These are phyloP conservation scores for Leishmania martiniquensis DNA, from an alignment of 208 protist species.

Conservation along the genomic window DNA sequence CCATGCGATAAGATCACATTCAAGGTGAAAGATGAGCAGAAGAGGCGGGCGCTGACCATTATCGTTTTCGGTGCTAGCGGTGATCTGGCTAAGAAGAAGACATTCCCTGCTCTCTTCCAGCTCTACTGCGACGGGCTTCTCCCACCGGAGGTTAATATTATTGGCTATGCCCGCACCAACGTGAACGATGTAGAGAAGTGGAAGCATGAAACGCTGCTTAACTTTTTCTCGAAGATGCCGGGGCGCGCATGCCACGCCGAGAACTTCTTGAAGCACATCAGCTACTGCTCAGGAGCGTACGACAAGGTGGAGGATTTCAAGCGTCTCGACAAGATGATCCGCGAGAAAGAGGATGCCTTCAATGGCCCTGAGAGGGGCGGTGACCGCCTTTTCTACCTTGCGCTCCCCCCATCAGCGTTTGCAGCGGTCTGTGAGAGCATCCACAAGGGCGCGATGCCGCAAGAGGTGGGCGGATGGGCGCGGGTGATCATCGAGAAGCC, in stretches of 20 bases:
- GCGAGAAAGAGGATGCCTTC: constrained; percentile 54
- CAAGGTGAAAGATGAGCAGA: constrained; percentile 53
- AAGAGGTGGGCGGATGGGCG: constrained; percentile 58
- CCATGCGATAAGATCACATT: constrained; percentile 51
- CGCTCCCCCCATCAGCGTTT: constrained; percentile 89
- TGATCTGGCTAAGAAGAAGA: constrained; percentile 94
- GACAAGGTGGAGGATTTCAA: constrained; percentile 77
- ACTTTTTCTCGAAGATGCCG: constrained; percentile 59
- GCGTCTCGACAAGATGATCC: constrained; percentile 55
- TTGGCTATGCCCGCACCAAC: constrained; percentile 90
- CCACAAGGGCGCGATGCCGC: constrained; percentile 57
- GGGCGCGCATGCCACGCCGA: constrained; percentile 61
- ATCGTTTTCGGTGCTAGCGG: constrained; percentile 91
- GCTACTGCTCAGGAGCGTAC: constrained; percentile 85
- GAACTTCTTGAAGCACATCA: constrained; percentile 64
- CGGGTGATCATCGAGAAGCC: constrained; percentile 95
- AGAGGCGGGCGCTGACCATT: constrained; percentile 68
- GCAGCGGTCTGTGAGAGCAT: constrained; percentile 62
- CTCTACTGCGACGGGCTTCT: constrained; percentile 86
- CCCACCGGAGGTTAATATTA: constrained; percentile 68
- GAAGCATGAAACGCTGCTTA: constrained; percentile 64
- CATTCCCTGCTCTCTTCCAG: constrained; percentile 92
- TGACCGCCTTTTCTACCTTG: constrained; percentile 93
- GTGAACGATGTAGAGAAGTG: constrained; percentile 73
- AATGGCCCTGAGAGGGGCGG: constrained; percentile 39